phyloP scores from a whole-genome alignment of 371 early-diverging fungal species.

The Mortierella sp. region DNA sequence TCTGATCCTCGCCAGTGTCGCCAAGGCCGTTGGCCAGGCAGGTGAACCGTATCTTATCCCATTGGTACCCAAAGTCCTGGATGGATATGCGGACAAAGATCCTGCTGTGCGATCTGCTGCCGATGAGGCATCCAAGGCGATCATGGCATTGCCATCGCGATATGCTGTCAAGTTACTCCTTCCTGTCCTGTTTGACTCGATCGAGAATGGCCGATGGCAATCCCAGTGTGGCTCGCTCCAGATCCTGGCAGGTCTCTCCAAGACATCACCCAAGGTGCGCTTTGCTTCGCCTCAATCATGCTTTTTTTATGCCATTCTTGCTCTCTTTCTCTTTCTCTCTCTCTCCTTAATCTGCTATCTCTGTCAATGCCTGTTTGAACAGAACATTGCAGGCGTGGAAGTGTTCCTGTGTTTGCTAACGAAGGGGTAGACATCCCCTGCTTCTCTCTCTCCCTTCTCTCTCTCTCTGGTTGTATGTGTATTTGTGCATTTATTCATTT shows the following conservation, averaged over 20 bases:
- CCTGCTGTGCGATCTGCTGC: conserved; percentile 65
- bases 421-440: too few species aligned
- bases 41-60: conserved; percentile 67
- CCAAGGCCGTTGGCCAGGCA: conserved; percentile 55
- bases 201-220: conserved; percentile 70
- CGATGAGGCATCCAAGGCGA: conserved; percentile 56
- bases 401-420: too few species aligned
- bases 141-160: conserved; percentile 56
- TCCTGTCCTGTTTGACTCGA: conserved; percentile 62
- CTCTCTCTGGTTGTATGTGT: not conserved
- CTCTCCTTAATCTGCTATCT: not conserved
- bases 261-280: conserved; percentile 49
- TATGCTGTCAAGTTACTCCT: conserved; percentile 57
- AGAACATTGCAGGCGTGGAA: too few species aligned
- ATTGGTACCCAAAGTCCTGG: conserved; percentile 58
- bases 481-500: not conserved
- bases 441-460: not conserved
- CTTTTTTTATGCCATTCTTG: conserved; percentile 1
- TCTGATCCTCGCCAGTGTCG: conserved; percentile 56
- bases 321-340: conserved; percentile 1
- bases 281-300: not conserved
- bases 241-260: conserved; percentile 56
- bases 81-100: conserved; percentile 64
- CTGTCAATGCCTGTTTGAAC: too few species aligned
- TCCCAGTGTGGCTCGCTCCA: conserved; percentile 61